phyloP scores from a whole-genome alignment of 2,329 filamentous ascomycete genomes.

The Clarireedia monteithiana region DNA sequence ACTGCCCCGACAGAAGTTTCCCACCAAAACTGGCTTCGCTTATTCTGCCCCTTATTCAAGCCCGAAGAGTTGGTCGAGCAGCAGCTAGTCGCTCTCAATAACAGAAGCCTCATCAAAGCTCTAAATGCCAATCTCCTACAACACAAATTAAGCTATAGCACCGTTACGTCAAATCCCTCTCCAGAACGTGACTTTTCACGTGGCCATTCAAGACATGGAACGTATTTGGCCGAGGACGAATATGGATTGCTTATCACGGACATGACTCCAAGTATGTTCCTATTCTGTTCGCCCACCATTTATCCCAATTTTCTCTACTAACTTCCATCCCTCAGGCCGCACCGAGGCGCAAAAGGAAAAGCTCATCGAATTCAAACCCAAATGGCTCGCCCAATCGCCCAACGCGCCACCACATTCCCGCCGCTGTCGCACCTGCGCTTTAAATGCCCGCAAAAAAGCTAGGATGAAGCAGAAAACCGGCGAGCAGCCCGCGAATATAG shows the following conservation, averaged over 20 bases:
- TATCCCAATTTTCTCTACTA: background rate
- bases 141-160: conserved; percentile 14
- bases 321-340: too few relatives aligned
- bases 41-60: conserved; percentile 48
- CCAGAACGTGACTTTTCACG: conserved; percentile 23
- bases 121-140: conserved; percentile 46
- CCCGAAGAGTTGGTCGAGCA: conserved; percentile 48
- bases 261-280: conserved; percentile 47
- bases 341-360: background rate
- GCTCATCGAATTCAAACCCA: conserved; percentile 72
- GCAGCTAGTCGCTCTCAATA: conserved; percentile 41
- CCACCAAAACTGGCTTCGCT: conserved; percentile 40
- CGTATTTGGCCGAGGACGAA: conserved; percentile 47
- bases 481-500: conserved; percentile 20
- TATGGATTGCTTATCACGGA: conserved; percentile 67
- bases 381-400: conserved; percentile 73
- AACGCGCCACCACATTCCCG: conserved; percentile 55
- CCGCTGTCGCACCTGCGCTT: conserved; percentile 69
- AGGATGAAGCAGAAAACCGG: background rate
- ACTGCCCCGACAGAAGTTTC: conserved; percentile 36
- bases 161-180: conserved; percentile 1
- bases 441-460: conserved; percentile 11
- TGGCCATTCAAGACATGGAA: conserved; percentile 40
- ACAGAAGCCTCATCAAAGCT: conserved; percentile 33
- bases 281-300: background rate